phyloP scores from a whole-genome alignment of 306 rosid genomes.

The Sicyos edulis region DNA sequence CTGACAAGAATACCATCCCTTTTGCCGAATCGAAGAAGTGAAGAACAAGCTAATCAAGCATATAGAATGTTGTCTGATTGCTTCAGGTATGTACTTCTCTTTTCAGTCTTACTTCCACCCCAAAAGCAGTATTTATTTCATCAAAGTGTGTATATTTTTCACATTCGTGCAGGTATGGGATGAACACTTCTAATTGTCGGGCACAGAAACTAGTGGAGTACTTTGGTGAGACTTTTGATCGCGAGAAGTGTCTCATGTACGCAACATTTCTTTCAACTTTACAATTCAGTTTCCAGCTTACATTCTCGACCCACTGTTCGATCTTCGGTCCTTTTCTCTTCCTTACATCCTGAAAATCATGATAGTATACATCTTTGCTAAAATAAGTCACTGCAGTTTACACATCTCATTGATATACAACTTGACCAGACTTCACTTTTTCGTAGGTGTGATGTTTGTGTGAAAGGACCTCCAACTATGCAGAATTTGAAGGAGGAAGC shows the following conservation, averaged over 20 bases:
- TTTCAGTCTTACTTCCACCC: conserved; percentile 17
- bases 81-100: conserved; percentile 63
- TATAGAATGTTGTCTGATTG: conserved; percentile 76
- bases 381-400: neutral
- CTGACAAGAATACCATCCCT: conserved; percentile 69
- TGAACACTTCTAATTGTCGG: conserved; percentile 74
- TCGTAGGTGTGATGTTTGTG: conserved; percentile 83
- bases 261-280: conserved; percentile 26
- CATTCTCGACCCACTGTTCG: neutral
- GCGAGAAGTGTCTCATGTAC: conserved; percentile 67
- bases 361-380: neutral
- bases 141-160: neutral
- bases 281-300: neutral
- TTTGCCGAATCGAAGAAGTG: conserved; percentile 76
- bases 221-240: conserved; percentile 66
- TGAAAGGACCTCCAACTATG: conserved; percentile 63
- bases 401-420: neutral
- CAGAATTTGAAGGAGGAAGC: conserved; percentile 75
- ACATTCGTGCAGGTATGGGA: conserved; percentile 59
- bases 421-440: neutral
- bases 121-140: neutral
- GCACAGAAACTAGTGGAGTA: conserved; percentile 76
- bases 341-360: neutral
- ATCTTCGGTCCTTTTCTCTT: conserved; percentile 3
- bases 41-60: conserved; percentile 66